These are phyloP conservation scores for Solanum megistacrolobum DNA, from an alignment of 257 asterid genomes.

Conservation along the genomic window DNA sequence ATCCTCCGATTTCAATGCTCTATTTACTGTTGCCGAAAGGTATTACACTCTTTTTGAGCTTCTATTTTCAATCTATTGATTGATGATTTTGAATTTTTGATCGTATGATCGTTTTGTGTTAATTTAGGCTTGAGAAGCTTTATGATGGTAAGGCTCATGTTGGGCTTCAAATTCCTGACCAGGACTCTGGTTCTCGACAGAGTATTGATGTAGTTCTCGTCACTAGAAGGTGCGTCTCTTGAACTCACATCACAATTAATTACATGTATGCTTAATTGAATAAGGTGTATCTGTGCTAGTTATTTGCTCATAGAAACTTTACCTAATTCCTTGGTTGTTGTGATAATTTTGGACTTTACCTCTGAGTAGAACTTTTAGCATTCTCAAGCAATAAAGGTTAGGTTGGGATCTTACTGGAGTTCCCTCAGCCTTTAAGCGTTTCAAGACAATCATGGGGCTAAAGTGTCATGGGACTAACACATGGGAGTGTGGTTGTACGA, in stretches of 20 bases:
- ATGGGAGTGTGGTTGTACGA: neutral
- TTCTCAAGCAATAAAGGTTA: neutral
- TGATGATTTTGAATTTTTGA: neutral
- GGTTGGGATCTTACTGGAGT: neutral
- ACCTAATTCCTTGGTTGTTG: neutral
- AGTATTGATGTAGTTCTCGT: conserved; percentile 66
- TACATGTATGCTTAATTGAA: neutral
- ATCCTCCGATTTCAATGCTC: conserved; percentile 47
- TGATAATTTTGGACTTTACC: neutral
- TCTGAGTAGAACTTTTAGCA: neutral
- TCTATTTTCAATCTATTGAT: neutral
- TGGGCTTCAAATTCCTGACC: conserved; percentile 80
- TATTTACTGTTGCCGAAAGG: conserved; percentile 69
- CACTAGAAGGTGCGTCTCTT: conserved; percentile 31
- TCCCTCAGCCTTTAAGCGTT: neutral
- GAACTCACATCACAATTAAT: neutral
- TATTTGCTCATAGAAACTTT: neutral
- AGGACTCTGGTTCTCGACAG: conserved; percentile 58
- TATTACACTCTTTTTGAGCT: neutral
- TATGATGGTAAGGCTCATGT: conserved; percentile 50
- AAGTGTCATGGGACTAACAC: neutral
- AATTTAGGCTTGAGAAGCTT: conserved; percentile 52
- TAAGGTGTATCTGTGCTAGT: neutral
- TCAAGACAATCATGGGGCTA: neutral
- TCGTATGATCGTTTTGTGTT: neutral